A percentile compares a stretch with the other conserved stretches of the same genome.
phyloP scores from a whole-genome alignment of 495 filamentous ascomycete species.

The Bacidia gigantensis region DNA sequence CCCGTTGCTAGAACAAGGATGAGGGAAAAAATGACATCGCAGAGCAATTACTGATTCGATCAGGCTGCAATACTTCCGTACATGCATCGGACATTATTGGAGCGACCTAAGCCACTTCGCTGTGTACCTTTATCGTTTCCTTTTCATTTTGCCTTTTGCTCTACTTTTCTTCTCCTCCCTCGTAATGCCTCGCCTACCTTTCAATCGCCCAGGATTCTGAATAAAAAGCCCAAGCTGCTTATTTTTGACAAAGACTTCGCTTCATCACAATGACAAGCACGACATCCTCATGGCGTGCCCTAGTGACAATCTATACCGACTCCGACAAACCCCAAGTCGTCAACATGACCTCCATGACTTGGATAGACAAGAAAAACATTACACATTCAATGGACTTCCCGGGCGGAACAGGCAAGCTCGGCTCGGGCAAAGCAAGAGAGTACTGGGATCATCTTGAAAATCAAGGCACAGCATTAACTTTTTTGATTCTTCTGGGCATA shows the following conservation, averaged over 20 bases:
- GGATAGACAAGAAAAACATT: neutral
- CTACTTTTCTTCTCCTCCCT: no score
- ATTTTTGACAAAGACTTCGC: no score
- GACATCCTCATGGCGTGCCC: neutral
- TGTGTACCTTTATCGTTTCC: no score
- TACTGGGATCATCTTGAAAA: neutral
- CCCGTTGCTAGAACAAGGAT: neutral
- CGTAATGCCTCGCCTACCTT: no score
- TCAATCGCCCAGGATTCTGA: no score
- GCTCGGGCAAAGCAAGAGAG: neutral
- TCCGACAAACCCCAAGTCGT: neutral
- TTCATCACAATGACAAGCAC: neutral
- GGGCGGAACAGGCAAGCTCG: neutral
- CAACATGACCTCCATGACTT: constrained; percentile 1
- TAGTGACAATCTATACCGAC: neutral
- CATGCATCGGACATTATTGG: no score
- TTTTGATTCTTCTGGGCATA: neutral
- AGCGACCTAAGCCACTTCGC: no score
- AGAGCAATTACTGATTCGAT: neutral
- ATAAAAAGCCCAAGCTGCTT: no score
- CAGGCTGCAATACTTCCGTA: neutral
- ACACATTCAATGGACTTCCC: neutral
- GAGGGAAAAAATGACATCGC: no score
- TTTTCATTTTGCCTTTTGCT: no score
- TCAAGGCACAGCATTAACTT: neutral